Conservation (phyloP, 176 grass and related monocot genomes). For the Oryza nivara region DNA sequence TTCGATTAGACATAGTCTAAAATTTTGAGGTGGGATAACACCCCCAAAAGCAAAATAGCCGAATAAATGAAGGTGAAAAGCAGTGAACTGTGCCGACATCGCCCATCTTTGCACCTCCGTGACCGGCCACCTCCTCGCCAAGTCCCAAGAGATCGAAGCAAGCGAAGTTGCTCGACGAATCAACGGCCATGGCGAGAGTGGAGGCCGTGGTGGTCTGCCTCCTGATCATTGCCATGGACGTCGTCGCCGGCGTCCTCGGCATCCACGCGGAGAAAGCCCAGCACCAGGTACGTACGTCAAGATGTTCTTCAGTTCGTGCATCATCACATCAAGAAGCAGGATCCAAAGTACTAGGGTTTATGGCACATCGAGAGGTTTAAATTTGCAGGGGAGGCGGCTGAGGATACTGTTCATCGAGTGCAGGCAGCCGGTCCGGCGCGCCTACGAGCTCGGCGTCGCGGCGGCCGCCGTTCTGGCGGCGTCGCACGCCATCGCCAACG, state of each 20-base stretch:
- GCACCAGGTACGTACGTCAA: slow-evolving; percentile 71
- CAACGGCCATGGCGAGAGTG: slow-evolving; percentile 58
- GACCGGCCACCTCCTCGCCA: neutral
- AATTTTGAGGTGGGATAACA: no score
- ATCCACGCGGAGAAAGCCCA: slow-evolving; percentile 74
- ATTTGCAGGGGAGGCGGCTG: slow-evolving; percentile 57
- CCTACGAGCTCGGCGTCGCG: slow-evolving; percentile 78
- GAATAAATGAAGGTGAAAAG: slow-evolving; percentile 46
- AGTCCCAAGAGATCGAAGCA: neutral
- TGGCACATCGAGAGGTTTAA: no score
- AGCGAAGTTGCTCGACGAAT: neutral
- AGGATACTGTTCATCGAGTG: slow-evolving; percentile 74
- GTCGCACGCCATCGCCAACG: slow-evolving; percentile 71
- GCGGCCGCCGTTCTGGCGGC: slow-evolving; percentile 67
- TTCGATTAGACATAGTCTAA: no score
- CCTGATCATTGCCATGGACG: slow-evolving; percentile 76
- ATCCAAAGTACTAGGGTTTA: no score
- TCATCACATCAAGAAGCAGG: neutral
- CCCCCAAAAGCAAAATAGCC: neutral
- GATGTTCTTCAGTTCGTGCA: no score
- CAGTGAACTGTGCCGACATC: slow-evolving; percentile 34
- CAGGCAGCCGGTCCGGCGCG: slow-evolving; percentile 73
- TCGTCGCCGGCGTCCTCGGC: slow-evolving; percentile 69
- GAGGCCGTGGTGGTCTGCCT: slow-evolving; percentile 68
- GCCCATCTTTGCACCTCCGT: neutral